Evolutionary conservation across 768 basidiomycete species (phyloP).

Genomic region (Mycena filopes): DNA sequence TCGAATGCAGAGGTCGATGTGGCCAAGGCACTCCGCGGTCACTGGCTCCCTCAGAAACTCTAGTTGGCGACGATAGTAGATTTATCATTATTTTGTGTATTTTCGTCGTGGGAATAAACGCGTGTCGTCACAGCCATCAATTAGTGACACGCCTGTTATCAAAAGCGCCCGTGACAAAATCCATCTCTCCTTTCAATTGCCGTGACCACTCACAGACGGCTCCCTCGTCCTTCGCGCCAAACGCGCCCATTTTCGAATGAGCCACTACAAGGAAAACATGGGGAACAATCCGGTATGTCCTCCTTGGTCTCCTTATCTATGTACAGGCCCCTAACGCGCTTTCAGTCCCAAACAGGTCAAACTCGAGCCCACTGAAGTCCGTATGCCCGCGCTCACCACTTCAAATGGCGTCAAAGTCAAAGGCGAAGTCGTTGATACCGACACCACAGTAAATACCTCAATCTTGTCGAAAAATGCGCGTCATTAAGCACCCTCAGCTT

Average conservation of each 20-base stretch:
- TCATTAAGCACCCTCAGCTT: not conserved
- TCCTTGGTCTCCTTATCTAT: not conserved
- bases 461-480: not conserved
- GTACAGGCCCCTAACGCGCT: constrained; percentile 2
- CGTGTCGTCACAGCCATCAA: constrained; percentile 4
- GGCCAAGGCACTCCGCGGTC: constrained; percentile 61
- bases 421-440: constrained; percentile 29
- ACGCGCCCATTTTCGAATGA: constrained; percentile 24
- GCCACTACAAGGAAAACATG: constrained; percentile 32
- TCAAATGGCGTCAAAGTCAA: constrained; percentile 37
- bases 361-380: constrained; percentile 22
- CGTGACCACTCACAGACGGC: not conserved
- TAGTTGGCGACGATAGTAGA: constrained; percentile 38
- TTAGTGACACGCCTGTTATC: too few species aligned
- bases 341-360: constrained; percentile 28
- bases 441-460: not conserved
- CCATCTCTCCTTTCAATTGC: constrained; percentile 13
- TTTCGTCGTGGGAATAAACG: not conserved
- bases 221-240: not conserved
- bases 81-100: not conserved
- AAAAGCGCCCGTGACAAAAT: not conserved
- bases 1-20: constrained; percentile 71
- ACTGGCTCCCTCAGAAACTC: constrained; percentile 74
- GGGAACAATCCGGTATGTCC: constrained; percentile 28
- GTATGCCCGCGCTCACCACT: constrained; percentile 9